Base-by-base conservation (phyloP, 495 filamentous ascomycete genomes). In the Annulohypoxylon bovei region DNA sequence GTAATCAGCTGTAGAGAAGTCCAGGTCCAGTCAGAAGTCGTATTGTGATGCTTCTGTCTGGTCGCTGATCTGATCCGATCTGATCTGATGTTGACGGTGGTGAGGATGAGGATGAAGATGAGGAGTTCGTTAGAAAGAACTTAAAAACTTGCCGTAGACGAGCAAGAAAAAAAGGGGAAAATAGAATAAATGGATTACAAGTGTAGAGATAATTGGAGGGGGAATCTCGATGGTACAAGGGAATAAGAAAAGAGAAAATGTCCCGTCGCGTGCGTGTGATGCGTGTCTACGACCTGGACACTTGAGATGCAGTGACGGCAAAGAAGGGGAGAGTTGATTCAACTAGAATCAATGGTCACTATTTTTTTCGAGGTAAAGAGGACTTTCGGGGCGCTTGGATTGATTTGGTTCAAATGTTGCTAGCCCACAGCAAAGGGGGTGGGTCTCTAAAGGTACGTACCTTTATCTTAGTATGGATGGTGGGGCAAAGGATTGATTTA, bases 401-500 rank as follows among this genome's bases (percentile, higher is more conserved):
- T 71, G 68, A 56, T 65, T 62, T 66, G 30, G 42, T 27, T 27
- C 23, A 6, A 32, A 27, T 23, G 61, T 60, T 71, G 54, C 61
- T 71, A 61, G 62, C 47, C 68, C 57, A 65, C 35, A 30, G 62
- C 68, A 71, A 67, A 67, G 68, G 68, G 62, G 68, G 20, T 53
- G 35, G 39, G 28, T 14, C 25, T 16, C 16, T 27, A 37, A 1
- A 4, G 4, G 11, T 25, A 27, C 4, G 20, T 35, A 57, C 50
- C 18, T 56, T n/a, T n/a, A n/a, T n/a, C n/a, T n/a, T n/a, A n/a
- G n/a, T n/a, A n/a, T n/a, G n/a, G n/a, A 57, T 42, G 32, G 62
- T 71, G 67, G 67, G 61, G 61, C 67, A 14, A 20, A 60, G 37
- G 44, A 70, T 32, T 66, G 50, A 71, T 59, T 63, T 46, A 67